Evolutionary conservation across 2,329 filamentous ascomycete species (phyloP).

Genomic region (Atkinsonella hypoxylon): DNA sequence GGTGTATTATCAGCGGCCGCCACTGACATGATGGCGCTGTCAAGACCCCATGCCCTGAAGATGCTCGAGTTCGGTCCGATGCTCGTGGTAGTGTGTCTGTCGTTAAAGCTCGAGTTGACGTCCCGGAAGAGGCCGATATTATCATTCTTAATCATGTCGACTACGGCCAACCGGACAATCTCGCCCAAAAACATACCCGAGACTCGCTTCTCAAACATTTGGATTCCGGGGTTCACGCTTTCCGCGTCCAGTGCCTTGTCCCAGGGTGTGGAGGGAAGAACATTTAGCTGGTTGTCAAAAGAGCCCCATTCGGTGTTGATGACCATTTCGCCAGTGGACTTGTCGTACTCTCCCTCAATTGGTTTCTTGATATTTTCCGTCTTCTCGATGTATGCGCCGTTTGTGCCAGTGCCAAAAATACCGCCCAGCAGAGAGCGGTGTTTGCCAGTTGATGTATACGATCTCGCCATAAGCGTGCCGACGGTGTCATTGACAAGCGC

Average conservation of each 20-base stretch:
- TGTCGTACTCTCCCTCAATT: constrained; percentile 59
- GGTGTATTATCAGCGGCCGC: constrained; percentile 69
- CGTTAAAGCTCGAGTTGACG: constrained; percentile 59
- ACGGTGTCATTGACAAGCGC: constrained; percentile 97
- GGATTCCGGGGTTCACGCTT: constrained; percentile 82
- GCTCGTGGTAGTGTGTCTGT: constrained; percentile 55
- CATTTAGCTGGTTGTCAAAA: constrained; percentile 86
- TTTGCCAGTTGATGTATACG: constrained; percentile 85
- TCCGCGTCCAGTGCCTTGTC: constrained; percentile 67
- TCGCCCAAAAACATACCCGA: constrained; percentile 98
- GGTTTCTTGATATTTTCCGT: constrained; percentile 72
- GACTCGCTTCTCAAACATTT: constrained; percentile 98
- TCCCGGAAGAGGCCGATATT: constrained; percentile 63
- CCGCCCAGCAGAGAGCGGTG: constrained; percentile 81
- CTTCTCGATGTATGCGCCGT: constrained; percentile 95
- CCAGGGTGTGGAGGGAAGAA: constrained; percentile 76
- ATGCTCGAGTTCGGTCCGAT: constrained; percentile 55
- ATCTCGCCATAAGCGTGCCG: constrained; percentile 92
- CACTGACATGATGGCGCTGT: constrained; percentile 80
- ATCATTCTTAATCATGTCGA: constrained; percentile 59
- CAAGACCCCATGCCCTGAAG: constrained; percentile 75
- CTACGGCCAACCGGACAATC: constrained; percentile 67
- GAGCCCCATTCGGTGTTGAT: constrained; percentile 98
- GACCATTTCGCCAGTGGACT: constrained; percentile 83
- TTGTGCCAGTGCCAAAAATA: constrained; percentile 96